Evolutionary conservation across 108 stramenopile species (phyloP), one percentile per base, ranked within the genome.

Genomic region (Pseudonitzschia delicatissima): DNA sequence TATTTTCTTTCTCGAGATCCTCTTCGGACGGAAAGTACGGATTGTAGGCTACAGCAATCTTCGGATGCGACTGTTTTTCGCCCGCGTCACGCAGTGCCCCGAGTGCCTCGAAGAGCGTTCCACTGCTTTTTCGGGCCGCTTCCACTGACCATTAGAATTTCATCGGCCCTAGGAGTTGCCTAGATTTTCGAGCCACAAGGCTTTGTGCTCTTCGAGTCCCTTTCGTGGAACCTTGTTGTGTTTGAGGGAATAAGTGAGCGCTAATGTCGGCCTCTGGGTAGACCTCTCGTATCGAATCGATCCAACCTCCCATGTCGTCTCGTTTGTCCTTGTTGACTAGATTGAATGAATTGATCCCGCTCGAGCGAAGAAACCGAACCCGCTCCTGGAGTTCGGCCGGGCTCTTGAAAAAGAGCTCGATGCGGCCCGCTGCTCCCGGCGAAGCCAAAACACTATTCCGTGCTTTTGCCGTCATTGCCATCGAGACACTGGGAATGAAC

Each of bases 351-450:
- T 12, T 6, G n/a, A 77, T 23, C 12, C 81, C 81, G 6, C 71
- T 27, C 1, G 57, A 50, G 5, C 37, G 25, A 8, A 82, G 66
- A 29, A 72, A 68, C 17, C 44, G 29, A 5, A 82, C 48, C 3
- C 81, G 70, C 21, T 76, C 67, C 21, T 44, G 27, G 9, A 82
- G 70, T 26, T 82, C 77, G n/a, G 37, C 27, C 3, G 31, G 12
- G 50, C 53, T 25, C 37, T 74, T 77, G 76, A 83, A 79, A 55
- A 79, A 83, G 2, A 83, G 65, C 57, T 85, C 84, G 25, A 81
- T 50, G 6, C 77, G 66, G 4, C 32, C 50, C 68, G 28, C 37
- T 15, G 26, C 31, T 20, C 17, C 26, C 52, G 42, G 1, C 42
- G 42, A 44, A 44, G 42, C 42, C 5, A 44, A n/a, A n/a, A n/a